phyloP scores from a whole-genome alignment of 345 rosid genomes.

The Eucalyptus brandiana region DNA sequence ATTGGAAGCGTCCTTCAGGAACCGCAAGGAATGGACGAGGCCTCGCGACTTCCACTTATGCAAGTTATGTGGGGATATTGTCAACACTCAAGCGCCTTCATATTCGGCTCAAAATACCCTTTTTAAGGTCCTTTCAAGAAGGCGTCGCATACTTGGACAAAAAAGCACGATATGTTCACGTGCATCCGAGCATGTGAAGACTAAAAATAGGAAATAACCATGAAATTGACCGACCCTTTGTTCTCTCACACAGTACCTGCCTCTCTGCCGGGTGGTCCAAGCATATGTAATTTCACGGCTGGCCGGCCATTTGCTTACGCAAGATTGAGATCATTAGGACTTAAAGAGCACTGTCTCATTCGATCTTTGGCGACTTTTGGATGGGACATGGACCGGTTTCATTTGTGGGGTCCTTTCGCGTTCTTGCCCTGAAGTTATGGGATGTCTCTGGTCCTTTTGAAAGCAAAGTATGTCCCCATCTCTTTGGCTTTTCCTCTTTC shows the following conservation, averaged over 20 bases:
- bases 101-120: background rate
- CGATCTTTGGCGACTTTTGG: background rate
- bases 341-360: background rate
- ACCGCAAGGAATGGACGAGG: background rate
- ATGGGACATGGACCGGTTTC: background rate
- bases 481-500: background rate
- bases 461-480: background rate
- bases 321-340: background rate
- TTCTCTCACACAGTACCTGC: background rate
- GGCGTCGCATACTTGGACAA: background rate
- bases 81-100: background rate
- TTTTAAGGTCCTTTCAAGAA: background rate
- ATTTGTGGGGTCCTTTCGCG: background rate
- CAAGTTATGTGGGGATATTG: background rate
- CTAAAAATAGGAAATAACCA: background rate
- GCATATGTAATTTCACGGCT: background rate
- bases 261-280: background rate
- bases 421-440: background rate
- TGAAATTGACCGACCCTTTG: background rate
- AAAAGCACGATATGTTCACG: background rate
- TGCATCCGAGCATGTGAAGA: background rate
- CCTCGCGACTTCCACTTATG: background rate
- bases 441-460: background rate
- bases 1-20: background rate
- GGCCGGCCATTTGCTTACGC: background rate